Evolutionary conservation across 2,329 filamentous ascomycete genomes (phyloP), one percentile per base, ranked within the genome.

Genomic region (Penicillium carneum): DNA sequence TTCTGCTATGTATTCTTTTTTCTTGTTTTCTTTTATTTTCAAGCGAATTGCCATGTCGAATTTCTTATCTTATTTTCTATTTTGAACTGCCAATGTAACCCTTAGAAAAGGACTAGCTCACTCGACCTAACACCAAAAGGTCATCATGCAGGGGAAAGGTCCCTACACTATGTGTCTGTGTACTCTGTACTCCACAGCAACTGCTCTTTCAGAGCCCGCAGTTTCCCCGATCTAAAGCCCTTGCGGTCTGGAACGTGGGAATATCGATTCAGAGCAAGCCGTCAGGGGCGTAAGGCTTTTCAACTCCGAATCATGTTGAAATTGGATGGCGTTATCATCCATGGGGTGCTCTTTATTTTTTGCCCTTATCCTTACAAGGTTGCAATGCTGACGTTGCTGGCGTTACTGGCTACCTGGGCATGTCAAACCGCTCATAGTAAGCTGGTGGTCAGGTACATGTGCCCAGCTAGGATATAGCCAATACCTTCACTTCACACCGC

Each of bases 161-260:
- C 20, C 1, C n/a, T 39, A 29, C 31, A 11, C 56, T 23, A 20
- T 47, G 20, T 20, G 18, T 23, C 42, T 18, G 26, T 14, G 34
- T 36, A 36, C 26, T n/a, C 16, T n/a, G 33, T 10, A 20, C 31
- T 38, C 26, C 39, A 4, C 18, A 42, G 23, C 20, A 23, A 23
- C 20, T 20, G 23, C 36, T 55, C 23, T 52, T 39, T 48, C 48
- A 58, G 42, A 49, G 50, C 42, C 57, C 57, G 62, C 61, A 63
- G 56, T 59, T 61, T 49, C 58, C 59, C 65, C 61, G 65, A 54
- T 62, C 33, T 23, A 12, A 57, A 56, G 53, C 23, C 50, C 54
- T 56, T 67, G 52, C 55, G 57, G 59, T 61, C 64, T 69, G 53
- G 50, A 69, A 70, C 68, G 68, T 70, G 68, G 68, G 5, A 14